These are phyloP conservation scores for Acanthamoeba healyi DNA, from an alignment of 208 protist genomes.

Conservation along the genomic window DNA sequence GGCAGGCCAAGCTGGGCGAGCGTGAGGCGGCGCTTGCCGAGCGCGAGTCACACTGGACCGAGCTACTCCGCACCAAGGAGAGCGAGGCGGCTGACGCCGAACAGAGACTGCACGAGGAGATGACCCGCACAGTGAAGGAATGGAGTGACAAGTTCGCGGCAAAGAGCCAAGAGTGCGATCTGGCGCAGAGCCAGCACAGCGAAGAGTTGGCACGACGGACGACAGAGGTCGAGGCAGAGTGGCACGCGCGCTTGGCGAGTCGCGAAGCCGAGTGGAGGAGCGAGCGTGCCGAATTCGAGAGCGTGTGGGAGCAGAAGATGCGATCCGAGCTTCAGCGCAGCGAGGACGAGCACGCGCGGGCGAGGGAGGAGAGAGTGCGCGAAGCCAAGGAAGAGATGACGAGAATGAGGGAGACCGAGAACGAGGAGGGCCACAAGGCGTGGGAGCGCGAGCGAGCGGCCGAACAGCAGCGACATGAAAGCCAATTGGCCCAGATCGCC, in stretches of 20 bases:
- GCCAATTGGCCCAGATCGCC: no score
- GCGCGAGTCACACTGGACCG: background rate
- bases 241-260: no score
- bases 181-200: background rate
- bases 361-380: background rate
- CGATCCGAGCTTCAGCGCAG: background rate
- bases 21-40: background rate
- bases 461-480: no score
- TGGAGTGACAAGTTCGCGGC: background rate
- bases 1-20: slow-evolving; percentile 9
- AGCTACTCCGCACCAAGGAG: background rate
- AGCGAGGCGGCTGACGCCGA: background rate
- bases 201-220: background rate
- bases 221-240: background rate
- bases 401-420: background rate
- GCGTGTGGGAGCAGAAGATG: background rate
- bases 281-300: background rate
- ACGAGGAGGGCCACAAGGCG: no score
- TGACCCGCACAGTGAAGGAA: background rate
- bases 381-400: no score
- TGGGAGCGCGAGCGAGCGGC: no score
- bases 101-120: background rate
- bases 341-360: background rate
- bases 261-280: background rate
- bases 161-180: background rate